These are phyloP conservation scores for Metschnikowia proteae DNA, from an alignment of 805 yeast species.

Conservation along the genomic window DNA sequence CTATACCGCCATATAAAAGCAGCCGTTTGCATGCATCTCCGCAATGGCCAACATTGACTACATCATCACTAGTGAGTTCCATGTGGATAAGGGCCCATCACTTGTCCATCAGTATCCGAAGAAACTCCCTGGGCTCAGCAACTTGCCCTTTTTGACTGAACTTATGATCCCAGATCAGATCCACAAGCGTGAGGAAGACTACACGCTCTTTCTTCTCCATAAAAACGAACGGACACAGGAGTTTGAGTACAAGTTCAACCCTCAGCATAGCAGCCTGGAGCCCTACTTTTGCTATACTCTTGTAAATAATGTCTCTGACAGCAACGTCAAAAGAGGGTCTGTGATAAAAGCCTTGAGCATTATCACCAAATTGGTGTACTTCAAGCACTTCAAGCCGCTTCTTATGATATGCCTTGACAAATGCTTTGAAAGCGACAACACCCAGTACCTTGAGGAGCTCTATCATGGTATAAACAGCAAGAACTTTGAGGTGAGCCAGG, in stretches of 20 bases:
- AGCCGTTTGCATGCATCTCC: neutral
- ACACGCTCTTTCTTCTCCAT: conserved; percentile 53
- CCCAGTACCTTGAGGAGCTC: conserved; percentile 24
- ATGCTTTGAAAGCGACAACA: conserved; percentile 31
- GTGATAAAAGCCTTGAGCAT: conserved; percentile 56
- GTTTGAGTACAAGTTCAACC: conserved; percentile 36
- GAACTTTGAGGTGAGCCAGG: conserved; percentile 20
- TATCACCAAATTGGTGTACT: conserved; percentile 50
- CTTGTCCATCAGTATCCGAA: conserved; percentile 59
- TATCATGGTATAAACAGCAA: conserved; percentile 33
- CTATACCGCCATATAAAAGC: neutral
- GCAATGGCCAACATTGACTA: conserved; percentile 44
- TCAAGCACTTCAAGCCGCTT: conserved; percentile 57
- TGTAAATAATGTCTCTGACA: conserved; percentile 46
- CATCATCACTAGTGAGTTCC: conserved; percentile 73
- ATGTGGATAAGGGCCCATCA: conserved; percentile 69
- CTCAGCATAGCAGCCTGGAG: conserved; percentile 31
- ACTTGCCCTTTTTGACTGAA: conserved; percentile 43
- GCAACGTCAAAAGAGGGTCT: conserved; percentile 52
- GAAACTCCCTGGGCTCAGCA: conserved; percentile 34
- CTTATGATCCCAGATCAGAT: conserved; percentile 61
- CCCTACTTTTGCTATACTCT: conserved; percentile 55
- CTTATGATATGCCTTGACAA: conserved; percentile 50
- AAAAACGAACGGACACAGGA: conserved; percentile 36
- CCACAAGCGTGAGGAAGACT: conserved; percentile 56